A percentile compares a stretch with the other conserved stretches of the same genome.
Evolutionary conservation across 345 rosid genomes (phyloP).

Genomic region (Capsella bursapastoris): DNA sequence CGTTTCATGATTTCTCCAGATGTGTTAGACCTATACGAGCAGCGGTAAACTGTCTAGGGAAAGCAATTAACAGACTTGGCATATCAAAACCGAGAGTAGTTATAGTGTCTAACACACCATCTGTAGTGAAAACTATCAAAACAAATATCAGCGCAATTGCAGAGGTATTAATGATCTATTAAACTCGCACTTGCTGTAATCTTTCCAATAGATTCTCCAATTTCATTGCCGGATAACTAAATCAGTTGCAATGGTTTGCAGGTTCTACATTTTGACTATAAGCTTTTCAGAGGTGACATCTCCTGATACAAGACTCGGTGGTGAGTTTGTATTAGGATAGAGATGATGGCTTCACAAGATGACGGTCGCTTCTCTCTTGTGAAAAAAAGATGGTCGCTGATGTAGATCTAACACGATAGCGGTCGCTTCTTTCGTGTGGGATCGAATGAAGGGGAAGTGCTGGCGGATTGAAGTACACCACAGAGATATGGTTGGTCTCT

Average conservation of each 20-base stretch:
- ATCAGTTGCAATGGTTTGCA: constrained; percentile 43
- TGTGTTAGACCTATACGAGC: constrained; percentile 78
- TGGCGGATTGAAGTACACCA: no score
- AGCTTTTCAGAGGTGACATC: constrained; percentile 66
- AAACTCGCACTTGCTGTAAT: not conserved
- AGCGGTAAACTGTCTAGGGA: constrained; percentile 68
- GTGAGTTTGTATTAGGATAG: no score
- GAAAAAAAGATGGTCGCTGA: no score
- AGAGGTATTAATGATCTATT: constrained; percentile 63
- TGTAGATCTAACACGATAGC: no score
- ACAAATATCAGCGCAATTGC: constrained; percentile 69
- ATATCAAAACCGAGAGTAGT: constrained; percentile 68
- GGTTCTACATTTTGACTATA: constrained; percentile 87
- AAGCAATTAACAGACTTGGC: constrained; percentile 52
- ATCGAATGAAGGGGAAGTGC: no score
- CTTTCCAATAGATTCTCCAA: not conserved
- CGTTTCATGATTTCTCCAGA: constrained; percentile 50
- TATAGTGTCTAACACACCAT: constrained; percentile 86
- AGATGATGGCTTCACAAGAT: no score
- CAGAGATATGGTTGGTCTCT: no score
- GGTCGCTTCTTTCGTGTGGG: no score
- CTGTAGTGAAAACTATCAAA: constrained; percentile 57
- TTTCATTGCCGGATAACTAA: constrained; percentile 7
- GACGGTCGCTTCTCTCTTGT: no score
- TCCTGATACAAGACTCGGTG: no score